These are phyloP conservation scores for Stentor coeruleus DNA, from an alignment of 73 alveolate species.

Conservation along the genomic window DNA sequence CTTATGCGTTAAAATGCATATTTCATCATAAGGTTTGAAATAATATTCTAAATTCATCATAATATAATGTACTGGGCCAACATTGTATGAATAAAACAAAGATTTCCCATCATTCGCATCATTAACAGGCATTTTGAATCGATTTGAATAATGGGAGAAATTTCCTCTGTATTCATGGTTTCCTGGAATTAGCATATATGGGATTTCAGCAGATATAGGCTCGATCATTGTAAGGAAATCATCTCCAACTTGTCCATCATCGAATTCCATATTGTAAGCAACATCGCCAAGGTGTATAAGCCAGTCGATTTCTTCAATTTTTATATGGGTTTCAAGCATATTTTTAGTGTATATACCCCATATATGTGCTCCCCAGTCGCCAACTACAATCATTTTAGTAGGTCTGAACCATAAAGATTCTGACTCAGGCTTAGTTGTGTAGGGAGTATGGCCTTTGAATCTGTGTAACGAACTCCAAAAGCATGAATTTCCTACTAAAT, in stretches of 20 bases:
- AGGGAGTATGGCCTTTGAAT: neutral
- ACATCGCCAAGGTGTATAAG: conserved; percentile 11
- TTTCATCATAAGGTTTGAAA: neutral
- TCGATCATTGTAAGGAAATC: neutral
- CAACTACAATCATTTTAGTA: neutral
- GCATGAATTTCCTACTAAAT: neutral
- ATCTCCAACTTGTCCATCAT: conserved; percentile 9
- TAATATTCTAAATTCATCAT: neutral
- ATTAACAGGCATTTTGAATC: conserved; percentile 1
- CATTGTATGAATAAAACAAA: neutral
- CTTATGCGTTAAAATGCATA: neutral
- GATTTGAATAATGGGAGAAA: neutral
- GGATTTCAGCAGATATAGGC: conserved; percentile 7
- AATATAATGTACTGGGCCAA: neutral
- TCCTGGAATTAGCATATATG: conserved; percentile 4
- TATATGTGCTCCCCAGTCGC: neutral
- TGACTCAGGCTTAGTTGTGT: neutral
- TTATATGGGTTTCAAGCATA: neutral
- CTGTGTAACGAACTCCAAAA: neutral
- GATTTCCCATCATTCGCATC: neutral
- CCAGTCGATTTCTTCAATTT: neutral
- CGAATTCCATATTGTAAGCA: neutral
- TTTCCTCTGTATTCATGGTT: neutral
- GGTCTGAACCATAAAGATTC: no score
- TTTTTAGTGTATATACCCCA: neutral